These are phyloP conservation scores for Calocera viscosa DNA, from an alignment of 768 basidiomycete genomes.

Conservation along the genomic window DNA sequence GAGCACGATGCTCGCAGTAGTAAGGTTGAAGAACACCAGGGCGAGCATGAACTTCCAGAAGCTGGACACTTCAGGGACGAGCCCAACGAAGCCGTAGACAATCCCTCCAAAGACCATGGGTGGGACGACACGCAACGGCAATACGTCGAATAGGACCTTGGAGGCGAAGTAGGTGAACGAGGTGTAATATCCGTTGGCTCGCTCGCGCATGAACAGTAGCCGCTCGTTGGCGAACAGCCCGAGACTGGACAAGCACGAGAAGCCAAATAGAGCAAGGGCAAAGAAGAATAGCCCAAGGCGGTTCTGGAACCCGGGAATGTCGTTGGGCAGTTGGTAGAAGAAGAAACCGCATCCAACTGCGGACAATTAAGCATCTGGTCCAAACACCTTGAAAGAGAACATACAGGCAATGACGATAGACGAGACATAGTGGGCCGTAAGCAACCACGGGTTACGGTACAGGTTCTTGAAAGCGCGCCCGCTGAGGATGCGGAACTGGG, in stretches of 20 bases:
- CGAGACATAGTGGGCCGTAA: conserved; percentile 81
- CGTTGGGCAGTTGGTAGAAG: conserved; percentile 79
- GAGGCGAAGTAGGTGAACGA: conserved; percentile 94
- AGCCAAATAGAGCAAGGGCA: conserved; percentile 89
- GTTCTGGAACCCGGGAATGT: conserved; percentile 96
- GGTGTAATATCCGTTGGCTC: conserved; percentile 95
- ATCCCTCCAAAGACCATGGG: conserved; percentile 93
- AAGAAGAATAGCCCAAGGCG: conserved; percentile 94
- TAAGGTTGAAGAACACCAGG: conserved; percentile 90
- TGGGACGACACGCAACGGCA: conserved; percentile 87
- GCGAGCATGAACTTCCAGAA: conserved; percentile 99
- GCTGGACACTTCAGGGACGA: conserved; percentile 74
- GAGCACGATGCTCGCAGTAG: conserved; percentile 84
- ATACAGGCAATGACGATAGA: conserved; percentile 72
- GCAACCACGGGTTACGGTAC: conserved; percentile 83
- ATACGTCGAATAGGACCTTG: conserved; percentile 93
- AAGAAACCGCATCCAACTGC: conserved; percentile 86
- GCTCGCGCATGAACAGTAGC: conserved; percentile 94
- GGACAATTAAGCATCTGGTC: conserved; percentile 8
- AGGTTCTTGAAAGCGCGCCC: conserved; percentile 97
- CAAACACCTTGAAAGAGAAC: conserved; percentile 24
- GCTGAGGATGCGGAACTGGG: conserved; percentile 88
- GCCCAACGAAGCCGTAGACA: conserved; percentile 85
- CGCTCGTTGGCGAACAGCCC: conserved; percentile 91
- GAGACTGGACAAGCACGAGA: conserved; percentile 88